These are phyloP conservation scores for Diplotaxis tenuifolia DNA, from an alignment of 345 rosid species.

Conservation along the genomic window DNA sequence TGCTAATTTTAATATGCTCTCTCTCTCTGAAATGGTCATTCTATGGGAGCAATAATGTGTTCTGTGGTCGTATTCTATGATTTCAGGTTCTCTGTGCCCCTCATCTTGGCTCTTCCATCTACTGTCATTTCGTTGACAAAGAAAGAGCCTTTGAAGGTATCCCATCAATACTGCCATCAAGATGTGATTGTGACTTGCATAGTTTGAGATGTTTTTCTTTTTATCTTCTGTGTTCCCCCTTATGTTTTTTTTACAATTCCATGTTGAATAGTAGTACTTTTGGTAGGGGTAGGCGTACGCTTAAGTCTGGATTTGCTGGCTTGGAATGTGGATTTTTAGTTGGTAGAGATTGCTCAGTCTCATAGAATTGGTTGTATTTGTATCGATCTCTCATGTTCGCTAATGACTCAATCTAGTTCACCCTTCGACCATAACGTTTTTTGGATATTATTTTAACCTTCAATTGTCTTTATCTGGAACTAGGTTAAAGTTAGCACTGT, in stretches of 20 bases:
- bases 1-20: too few relatives aligned
- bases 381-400: background rate
- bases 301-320: constrained; percentile 3
- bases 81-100: constrained; percentile 75
- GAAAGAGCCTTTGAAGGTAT: constrained; percentile 70
- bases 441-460: background rate
- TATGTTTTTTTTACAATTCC: background rate
- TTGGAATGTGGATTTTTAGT: background rate
- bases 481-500: constrained; percentile 89
- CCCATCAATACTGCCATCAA: constrained; percentile 8
- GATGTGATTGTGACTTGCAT: constrained; percentile 21
- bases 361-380: background rate
- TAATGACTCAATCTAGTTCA: background rate
- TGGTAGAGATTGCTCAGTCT: background rate
- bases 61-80: constrained; percentile 19
- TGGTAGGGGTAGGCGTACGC: background rate
- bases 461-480: constrained; percentile 9
- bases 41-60: constrained; percentile 7
- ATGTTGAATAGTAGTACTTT: background rate
- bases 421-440: background rate
- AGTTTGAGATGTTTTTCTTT: constrained; percentile 2
- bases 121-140: constrained; percentile 79
- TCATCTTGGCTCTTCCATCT: constrained; percentile 80
- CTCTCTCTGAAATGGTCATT: too few relatives aligned
- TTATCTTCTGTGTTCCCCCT: background rate